Percentiles rank a stretch among this genome's conserved stretches.
These are phyloP conservation scores for Picochlorum sp. DNA, from an alignment of 139 green algal genomes.

Conservation along the genomic window DNA sequence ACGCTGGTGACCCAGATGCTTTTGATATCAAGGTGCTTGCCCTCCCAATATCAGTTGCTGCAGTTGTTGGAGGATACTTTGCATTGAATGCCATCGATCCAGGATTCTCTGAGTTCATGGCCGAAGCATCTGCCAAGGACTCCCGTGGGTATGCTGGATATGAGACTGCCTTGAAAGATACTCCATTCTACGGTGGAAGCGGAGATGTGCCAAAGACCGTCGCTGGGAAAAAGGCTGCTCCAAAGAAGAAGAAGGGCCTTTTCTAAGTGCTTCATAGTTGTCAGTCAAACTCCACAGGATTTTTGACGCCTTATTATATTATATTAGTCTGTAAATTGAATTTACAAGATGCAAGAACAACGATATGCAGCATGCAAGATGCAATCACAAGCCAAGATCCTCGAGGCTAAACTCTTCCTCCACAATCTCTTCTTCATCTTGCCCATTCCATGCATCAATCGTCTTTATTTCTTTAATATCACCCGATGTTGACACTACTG, in stretches of 20 bases:
- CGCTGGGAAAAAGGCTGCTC: constrained; percentile 2
- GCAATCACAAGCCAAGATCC: constrained; percentile 40
- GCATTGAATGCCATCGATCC: constrained; percentile 12
- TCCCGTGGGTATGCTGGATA: constrained; percentile 15
- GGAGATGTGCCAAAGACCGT: constrained; percentile 6
- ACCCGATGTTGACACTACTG: constrained; percentile 19
- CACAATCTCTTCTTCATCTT: constrained; percentile 51
- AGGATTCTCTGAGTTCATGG: constrained; percentile 16
- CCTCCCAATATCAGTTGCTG: constrained; percentile 15
- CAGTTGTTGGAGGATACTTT: constrained; percentile 6
- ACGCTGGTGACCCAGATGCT: constrained; percentile 24
- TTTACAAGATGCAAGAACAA: too few relatives aligned
- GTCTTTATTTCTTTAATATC: constrained; percentile 21
- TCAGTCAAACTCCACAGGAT: background rate
- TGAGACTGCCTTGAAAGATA: constrained; percentile 25
- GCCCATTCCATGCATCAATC: constrained; percentile 63
- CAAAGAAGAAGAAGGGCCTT: background rate
- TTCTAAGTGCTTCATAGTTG: background rate
- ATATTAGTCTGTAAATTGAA: too few relatives aligned
- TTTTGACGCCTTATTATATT: too few relatives aligned
- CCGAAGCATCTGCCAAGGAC: constrained; percentile 6
- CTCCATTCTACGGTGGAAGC: constrained; percentile 24
- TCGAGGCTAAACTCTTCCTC: constrained; percentile 83
- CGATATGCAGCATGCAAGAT: too few relatives aligned
- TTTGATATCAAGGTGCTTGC: constrained; percentile 14